Conservation (phyloP, 768 basidiomycete species). For the Serendipita sp. region DNA sequence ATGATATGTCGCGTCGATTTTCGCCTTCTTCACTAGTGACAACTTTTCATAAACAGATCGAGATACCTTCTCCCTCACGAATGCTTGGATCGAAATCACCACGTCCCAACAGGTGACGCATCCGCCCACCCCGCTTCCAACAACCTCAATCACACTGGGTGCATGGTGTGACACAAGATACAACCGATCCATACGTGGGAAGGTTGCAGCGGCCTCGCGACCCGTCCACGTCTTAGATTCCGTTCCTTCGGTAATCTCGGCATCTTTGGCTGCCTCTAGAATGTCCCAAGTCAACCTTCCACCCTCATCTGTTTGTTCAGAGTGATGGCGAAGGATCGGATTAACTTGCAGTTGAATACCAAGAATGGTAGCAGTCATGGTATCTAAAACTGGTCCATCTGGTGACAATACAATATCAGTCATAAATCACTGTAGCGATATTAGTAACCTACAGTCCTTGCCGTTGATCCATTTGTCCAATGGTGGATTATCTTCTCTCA, state of each 20-base stretch:
- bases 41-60: conserved; percentile 24
- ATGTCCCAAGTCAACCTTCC: not conserved
- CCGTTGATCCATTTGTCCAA: not conserved
- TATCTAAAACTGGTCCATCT: not conserved
- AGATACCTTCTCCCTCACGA: conserved; percentile 26
- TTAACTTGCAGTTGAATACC: not conserved
- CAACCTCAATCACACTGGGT: conserved; percentile 39
- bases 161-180: conserved; percentile 35
- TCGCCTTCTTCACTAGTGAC: conserved; percentile 20
- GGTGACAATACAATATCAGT: not conserved
- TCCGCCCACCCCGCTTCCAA: conserved; percentile 25
- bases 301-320: not conserved
- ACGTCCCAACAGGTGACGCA: conserved; percentile 57
- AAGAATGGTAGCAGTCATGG: not conserved
- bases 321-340: not conserved
- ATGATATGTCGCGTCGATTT: conserved; percentile 36
- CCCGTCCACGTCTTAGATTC: conserved; percentile 19
- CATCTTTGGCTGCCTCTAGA: not conserved
- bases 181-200: conserved; percentile 38
- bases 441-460: not conserved
- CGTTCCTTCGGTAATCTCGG: not conserved
- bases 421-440: not conserved
- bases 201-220: conserved; percentile 46
- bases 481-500: conserved; percentile 2
- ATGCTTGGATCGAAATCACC: conserved; percentile 34